Conservation (phyloP, 2,329 filamentous ascomycete species). For the Hypoxylon sp. region DNA sequence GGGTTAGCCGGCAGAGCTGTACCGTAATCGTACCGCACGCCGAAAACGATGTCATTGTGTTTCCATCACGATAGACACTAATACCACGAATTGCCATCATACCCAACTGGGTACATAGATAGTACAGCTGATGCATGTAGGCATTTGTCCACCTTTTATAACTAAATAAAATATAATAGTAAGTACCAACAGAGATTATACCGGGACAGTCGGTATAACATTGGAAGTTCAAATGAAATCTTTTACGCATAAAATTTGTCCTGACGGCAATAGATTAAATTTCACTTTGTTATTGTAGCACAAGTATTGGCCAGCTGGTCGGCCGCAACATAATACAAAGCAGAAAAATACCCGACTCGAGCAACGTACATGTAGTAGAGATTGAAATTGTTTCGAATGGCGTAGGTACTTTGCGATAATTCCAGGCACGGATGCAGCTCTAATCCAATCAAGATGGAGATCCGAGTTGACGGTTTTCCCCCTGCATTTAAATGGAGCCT, state of each 20-base stretch:
- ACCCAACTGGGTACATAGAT: no score
- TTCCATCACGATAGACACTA: constrained; percentile 5
- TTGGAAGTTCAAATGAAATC: no score
- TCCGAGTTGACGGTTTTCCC: background rate
- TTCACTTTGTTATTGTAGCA: background rate
- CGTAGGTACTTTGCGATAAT: background rate
- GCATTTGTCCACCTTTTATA: no score
- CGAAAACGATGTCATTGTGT: constrained; percentile 15
- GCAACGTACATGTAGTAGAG: constrained; percentile 16
- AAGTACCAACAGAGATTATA: no score
- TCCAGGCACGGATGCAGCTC: background rate
- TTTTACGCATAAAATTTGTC: no score
- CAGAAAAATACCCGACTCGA: constrained; percentile 29
- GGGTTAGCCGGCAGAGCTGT: constrained; percentile 11
- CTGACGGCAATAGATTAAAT: background rate
- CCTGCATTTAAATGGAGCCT: background rate
- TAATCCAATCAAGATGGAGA: constrained; percentile 12
- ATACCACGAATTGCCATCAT: no score
- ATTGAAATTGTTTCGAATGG: constrained; percentile 18
- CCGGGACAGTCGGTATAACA: no score
- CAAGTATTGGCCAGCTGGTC: background rate
- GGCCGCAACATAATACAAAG: constrained; percentile 8
- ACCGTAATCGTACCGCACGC: constrained; percentile 20
- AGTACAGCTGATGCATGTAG: no score
- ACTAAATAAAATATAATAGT: no score